Evolutionary conservation across 495 filamentous ascomycete genomes (phyloP).

Genomic region (Massariosphaeria phaeospora): DNA sequence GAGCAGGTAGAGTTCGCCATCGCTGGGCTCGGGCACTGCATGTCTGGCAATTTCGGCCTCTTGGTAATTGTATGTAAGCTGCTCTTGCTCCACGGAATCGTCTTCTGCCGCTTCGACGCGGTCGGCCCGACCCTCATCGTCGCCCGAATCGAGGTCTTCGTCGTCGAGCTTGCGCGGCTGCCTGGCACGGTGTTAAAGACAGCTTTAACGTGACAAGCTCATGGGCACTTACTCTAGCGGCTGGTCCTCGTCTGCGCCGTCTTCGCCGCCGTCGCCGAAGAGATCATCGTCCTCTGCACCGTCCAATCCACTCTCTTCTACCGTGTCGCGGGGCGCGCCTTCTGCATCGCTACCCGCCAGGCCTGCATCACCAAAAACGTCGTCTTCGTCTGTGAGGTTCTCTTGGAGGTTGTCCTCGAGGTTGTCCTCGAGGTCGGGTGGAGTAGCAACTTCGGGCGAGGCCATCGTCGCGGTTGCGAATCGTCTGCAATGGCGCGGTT

Average conservation of each 20-base stretch:
- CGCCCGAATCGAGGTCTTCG: conserved; percentile 74
- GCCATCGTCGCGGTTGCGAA: conserved; percentile 27
- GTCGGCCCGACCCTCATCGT: conserved; percentile 58
- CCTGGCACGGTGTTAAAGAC: too few species aligned
- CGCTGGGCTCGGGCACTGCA: conserved; percentile 65
- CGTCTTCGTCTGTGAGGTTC: too few species aligned
- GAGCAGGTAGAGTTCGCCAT: conserved; percentile 60
- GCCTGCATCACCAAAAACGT: conserved; percentile 22
- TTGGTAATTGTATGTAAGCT: conserved; percentile 33
- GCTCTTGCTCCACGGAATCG: conserved; percentile 29
- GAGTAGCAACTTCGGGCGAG: conserved; percentile 23
- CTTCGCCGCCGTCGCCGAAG: conserved; percentile 44
- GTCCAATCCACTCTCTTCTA: conserved; percentile 25
- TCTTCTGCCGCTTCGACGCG: conserved; percentile 33
- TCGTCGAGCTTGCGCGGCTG: conserved; percentile 62
- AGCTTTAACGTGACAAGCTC: too few species aligned
- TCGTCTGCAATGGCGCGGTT: too few species aligned
- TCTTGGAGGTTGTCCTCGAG: conserved; percentile 32
- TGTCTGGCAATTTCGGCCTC: conserved; percentile 44
- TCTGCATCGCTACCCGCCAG: conserved; percentile 23
- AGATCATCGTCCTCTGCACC: conserved; percentile 37
- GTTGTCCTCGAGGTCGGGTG: conserved; percentile 27
- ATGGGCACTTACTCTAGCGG: conserved; percentile 36
- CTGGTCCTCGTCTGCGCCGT: conserved; percentile 33
- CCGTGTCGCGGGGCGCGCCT: conserved; percentile 20